Percentiles rank a stretch among this genome's conserved stretches.
Conservation (phyloP, 352 stramenopile genomes). For the Phytophthora litchii region DNA sequence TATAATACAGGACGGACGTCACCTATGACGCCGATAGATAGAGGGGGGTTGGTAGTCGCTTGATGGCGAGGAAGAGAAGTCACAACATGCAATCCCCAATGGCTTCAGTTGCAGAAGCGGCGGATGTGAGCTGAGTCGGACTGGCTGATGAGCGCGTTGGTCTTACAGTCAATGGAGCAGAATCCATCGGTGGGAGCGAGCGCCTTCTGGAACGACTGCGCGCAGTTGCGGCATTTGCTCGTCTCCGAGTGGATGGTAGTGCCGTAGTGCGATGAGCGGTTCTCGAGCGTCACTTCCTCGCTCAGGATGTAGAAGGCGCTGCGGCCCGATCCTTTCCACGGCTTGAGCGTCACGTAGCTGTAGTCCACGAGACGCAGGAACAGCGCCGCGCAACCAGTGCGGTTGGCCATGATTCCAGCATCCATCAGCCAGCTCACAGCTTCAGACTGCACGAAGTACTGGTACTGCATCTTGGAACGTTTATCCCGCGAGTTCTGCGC, state of each 20-base stretch:
- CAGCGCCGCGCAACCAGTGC: slow-evolving; percentile 51
- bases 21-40: slow-evolving; percentile 42
- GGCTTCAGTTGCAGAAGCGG: slow-evolving; percentile 52
- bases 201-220: slow-evolving; percentile 70
- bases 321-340: slow-evolving; percentile 48
- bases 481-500: slow-evolving; percentile 70
- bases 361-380: slow-evolving; percentile 75
- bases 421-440: slow-evolving; percentile 86
- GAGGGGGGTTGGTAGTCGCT: slow-evolving; percentile 8
- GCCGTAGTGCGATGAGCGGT: slow-evolving; percentile 67
- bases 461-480: slow-evolving; percentile 76
- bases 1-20: slow-evolving; percentile 39
- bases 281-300: slow-evolving; percentile 61
- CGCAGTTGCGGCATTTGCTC: slow-evolving; percentile 83
- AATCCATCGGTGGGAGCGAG: slow-evolving; percentile 72
- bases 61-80: slow-evolving; percentile 1
- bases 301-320: slow-evolving; percentile 77
- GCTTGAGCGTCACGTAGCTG: slow-evolving; percentile 74
- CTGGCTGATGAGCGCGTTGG: slow-evolving; percentile 75
- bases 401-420: slow-evolving; percentile 62
- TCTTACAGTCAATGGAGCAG: slow-evolving; percentile 90
- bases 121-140: slow-evolving; percentile 70
- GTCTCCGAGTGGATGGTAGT: slow-evolving; percentile 78
- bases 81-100: neutral
- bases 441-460: slow-evolving; percentile 87